Base-by-base conservation (phyloP, 176 grass and related monocot genomes). In the Echinochloa phyllopogon region DNA sequence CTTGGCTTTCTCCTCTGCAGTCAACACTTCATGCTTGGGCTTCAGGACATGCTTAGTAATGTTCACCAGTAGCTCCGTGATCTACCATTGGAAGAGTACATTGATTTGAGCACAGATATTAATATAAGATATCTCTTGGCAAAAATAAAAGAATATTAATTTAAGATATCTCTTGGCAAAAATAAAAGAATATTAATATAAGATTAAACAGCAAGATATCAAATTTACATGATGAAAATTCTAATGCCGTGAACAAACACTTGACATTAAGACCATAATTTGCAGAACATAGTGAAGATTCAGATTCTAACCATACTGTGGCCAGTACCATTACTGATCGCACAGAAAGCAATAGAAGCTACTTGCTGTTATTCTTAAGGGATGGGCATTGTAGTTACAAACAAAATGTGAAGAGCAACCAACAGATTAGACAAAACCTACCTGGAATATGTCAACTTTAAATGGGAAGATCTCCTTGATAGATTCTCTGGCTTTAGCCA, bases 61-160 rank as follows among this genome's bases (percentile, higher is more conserved):
- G 65, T 98, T 98, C 40, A 95, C 91, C 64, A 94, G 89, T 91
- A 98, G 75, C 18, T 98, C 93, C 11, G 83, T 95, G 44, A 95
- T 88, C 96, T 98, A 86, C 25, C 20, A 71, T 80, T 73, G 37
- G 72, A 79, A 68, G 20, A 87, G 64, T 65, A 83, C 43, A 82
- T 58, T 57, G 84, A 17, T 65, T 66, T 57, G 69, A 74, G 80
- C 37, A 36, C 15, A 43, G 16, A 74, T 33, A 49, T 58, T n/a
- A 3, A 53, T 74, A 50, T n/a, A 3, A 53, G 65, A 50, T 44
- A 50, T 50, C 48, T 50, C 48, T 50, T 50, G 2, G 2, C 48
- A 13, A 15, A 50, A 15, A 50, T 33, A 33, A 50, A 24, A 80
- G 23, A 29, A n/a, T 49, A 79, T 75, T 33, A 39, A 41, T 43